These are phyloP conservation scores for Trypanosoma platydactyli DNA, from an alignment of 208 protist species.

Conservation along the genomic window DNA sequence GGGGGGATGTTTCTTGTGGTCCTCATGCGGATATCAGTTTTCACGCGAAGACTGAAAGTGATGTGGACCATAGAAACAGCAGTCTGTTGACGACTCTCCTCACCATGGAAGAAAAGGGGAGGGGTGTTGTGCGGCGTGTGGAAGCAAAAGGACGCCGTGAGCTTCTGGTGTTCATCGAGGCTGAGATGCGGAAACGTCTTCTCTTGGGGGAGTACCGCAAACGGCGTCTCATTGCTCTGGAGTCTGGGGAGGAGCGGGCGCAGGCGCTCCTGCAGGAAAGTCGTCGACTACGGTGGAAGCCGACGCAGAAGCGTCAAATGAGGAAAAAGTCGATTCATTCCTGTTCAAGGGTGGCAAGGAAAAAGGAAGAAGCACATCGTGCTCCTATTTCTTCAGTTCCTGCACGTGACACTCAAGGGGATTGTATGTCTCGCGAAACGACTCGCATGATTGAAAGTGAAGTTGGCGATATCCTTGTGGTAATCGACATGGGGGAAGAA, in stretches of 20 bases:
- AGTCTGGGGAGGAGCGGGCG: neutral
- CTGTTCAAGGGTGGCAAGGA: too few species aligned
- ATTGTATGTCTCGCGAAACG: too few species aligned
- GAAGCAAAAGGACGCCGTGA: constrained; percentile 5
- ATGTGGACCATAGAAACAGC: neutral
- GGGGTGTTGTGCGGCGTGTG: neutral
- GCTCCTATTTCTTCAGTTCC: too few species aligned
- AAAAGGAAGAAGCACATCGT: too few species aligned
- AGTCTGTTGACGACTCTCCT: neutral
- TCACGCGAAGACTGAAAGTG: too few species aligned
- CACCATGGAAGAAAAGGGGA: constrained; percentile 12
- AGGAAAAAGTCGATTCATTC: neutral
- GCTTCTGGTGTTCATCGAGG: constrained; percentile 1
- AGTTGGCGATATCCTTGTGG: constrained; percentile 5
- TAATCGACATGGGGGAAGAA: constrained; percentile 10
- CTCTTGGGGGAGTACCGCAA: constrained; percentile 20
- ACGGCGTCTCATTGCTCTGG: neutral
- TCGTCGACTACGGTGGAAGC: constrained; percentile 3
- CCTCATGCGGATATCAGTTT: too few species aligned
- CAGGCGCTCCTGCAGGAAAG: neutral
- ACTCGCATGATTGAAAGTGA: neutral
- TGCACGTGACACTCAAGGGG: too few species aligned
- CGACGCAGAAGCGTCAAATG: neutral
- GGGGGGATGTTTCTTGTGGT: too few species aligned
- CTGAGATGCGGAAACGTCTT: neutral